Conservation (phyloP, 345 rosid species). For the Anastatica hierochuntica region DNA sequence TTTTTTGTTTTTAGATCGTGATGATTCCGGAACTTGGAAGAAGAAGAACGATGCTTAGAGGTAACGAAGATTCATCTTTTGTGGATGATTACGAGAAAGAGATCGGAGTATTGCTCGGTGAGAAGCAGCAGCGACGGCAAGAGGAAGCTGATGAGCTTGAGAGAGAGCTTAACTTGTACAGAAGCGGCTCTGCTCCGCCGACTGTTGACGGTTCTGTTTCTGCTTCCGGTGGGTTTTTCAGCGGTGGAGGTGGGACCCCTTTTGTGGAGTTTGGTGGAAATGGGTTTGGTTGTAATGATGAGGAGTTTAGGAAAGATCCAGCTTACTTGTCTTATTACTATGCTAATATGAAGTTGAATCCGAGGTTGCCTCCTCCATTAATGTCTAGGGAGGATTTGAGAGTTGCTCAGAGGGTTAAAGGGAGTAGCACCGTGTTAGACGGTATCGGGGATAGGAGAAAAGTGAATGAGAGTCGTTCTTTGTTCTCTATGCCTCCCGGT, state of each 20-base stretch:
- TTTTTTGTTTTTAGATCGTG: no score
- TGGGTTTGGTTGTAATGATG: conserved; percentile 38
- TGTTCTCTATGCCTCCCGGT: conserved; percentile 67
- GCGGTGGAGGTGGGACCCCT: conserved; percentile 23
- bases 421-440: conserved; percentile 29
- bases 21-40: no score
- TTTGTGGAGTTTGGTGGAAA: conserved; percentile 24
- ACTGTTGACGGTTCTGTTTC: conserved; percentile 73
- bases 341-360: conserved; percentile 69
- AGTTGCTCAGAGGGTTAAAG: conserved; percentile 52
- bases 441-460: conserved; percentile 64
- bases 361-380: conserved; percentile 83
- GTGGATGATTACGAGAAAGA: conserved; percentile 72
- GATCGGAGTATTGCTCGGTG: conserved; percentile 42
- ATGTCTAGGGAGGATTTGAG: conserved; percentile 83
- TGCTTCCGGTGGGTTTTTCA: conserved; percentile 61
- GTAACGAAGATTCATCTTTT: conserved; percentile 65
- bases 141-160: conserved; percentile 54
- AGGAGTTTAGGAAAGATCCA: conserved; percentile 80
- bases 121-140: conserved; percentile 49
- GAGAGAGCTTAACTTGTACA: conserved; percentile 49
- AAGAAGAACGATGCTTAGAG: no score
- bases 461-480: conserved; percentile 36
- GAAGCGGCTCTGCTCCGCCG: conserved; percentile 97
- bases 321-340: conserved; percentile 63